These are phyloP conservation scores for Roridomyces roridus DNA, from an alignment of 768 basidiomycete species.

Conservation along the genomic window DNA sequence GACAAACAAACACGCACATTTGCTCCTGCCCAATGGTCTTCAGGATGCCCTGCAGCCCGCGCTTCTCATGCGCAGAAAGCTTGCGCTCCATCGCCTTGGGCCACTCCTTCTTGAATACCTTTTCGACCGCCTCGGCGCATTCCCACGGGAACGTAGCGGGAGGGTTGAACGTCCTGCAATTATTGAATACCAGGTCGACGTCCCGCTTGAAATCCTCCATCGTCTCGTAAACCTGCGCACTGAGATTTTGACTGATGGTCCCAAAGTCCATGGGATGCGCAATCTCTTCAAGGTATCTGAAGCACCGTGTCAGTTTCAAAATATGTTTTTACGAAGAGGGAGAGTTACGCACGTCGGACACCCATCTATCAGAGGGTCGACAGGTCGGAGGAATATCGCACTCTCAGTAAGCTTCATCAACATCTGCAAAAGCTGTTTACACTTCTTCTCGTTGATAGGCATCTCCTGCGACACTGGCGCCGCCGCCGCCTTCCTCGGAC, in stretches of 20 bases:
- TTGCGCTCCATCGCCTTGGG: conserved; percentile 73
- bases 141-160: conserved; percentile 74
- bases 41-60: conserved; percentile 74
- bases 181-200: conserved; percentile 81
- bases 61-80: conserved; percentile 81
- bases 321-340: too few relatives aligned
- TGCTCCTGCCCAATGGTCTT: conserved; percentile 72
- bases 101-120: conserved; percentile 87
- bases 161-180: conserved; percentile 94
- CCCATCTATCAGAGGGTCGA: conserved; percentile 82
- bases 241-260: conserved; percentile 76
- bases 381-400: conserved; percentile 78
- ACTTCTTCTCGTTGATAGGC: conserved; percentile 84
- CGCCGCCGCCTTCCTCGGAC: conserved; percentile 45
- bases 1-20: conserved; percentile 48
- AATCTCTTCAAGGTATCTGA: conserved; percentile 92
- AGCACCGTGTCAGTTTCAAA: conserved; percentile 15
- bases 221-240: conserved; percentile 68
- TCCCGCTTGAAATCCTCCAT: conserved; percentile 88
- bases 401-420: conserved; percentile 70
- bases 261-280: conserved; percentile 92
- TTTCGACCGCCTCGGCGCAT: conserved; percentile 79
- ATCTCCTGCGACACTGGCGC: conserved; percentile 41
- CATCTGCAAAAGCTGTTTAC: conserved; percentile 69
- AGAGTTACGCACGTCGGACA: conserved; percentile 83